Conservation (phyloP, 441 rosid species). For the Syzygium syzygioides region DNA sequence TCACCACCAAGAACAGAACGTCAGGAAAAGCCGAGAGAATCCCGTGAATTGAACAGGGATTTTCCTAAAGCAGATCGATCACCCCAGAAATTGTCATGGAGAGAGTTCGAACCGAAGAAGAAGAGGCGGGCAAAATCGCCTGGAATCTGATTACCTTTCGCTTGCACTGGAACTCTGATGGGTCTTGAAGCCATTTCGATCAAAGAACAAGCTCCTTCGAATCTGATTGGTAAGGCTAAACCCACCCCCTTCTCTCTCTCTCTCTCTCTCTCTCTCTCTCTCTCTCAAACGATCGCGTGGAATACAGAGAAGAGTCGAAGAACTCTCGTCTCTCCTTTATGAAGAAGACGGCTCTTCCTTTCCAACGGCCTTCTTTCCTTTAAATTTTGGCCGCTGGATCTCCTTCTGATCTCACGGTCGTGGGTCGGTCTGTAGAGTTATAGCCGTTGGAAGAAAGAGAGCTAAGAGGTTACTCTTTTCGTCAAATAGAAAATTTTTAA, state of each 20-base stretch:
- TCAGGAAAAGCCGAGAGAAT: not conserved
- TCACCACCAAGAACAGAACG: not conserved
- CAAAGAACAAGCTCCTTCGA: too few relatives aligned
- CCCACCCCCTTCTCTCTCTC: not conserved
- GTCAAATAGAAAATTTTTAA: not conserved
- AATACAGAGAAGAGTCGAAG: not conserved
- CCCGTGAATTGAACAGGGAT: not conserved
- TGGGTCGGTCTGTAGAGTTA: not conserved
- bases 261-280: not conserved
- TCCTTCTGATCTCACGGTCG: not conserved
- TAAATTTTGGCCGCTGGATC: not conserved
- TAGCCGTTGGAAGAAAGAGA: not conserved
- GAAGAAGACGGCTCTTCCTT: not conserved
- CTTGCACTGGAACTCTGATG: accelerated
- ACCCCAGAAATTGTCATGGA: not conserved
- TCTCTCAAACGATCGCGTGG: not conserved
- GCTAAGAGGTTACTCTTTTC: not conserved
- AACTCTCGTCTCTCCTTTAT: too few relatives aligned
- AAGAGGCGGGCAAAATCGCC: not conserved
- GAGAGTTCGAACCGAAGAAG: not conserved
- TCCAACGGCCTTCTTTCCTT: not conserved
- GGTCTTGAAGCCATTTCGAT: not conserved
- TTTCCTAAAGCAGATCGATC: not conserved
- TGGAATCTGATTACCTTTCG: not conserved
- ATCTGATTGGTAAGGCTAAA: too few relatives aligned